Evolutionary conservation across 2,329 filamentous ascomycete genomes (phyloP), one percentile per base, ranked within the genome.

Genomic region (Paraphoma sp.): DNA sequence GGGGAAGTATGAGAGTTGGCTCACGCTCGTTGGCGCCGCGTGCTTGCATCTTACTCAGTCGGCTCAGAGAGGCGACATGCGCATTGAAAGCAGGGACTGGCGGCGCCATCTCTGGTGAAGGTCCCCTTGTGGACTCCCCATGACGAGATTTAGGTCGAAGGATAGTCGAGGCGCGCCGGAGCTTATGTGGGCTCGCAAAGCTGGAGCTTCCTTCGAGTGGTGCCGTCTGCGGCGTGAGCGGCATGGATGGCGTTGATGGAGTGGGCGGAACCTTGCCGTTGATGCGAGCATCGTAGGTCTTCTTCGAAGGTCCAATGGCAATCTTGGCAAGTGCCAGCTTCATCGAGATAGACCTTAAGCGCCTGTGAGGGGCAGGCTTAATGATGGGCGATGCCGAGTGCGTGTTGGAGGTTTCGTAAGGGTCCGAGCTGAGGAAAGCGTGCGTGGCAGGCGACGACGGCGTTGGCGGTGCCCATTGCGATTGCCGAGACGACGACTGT

Each of bases 381-480:
- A 72, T 70, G 47, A 74, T 71, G 17, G 73, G 72, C 6, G 72
- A 74, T 6, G 71, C 63, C 1, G 71, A 65, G 41, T 60, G 65
- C 10, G 63, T 67, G 14, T 59, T 71, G 2, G 69, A 60, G 50
- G 62, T 74, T 31, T 73, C 75, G 57, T 73, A 77, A 8, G 75
- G 75, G 48, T 77, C 75, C 8, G 72, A 75, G 51, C 64, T 74
- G 45, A 77, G 70, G 60, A 77, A 77, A n/a, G 73, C 63, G 28
- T 74, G 72, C 3, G 70, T 56, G 14, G 57, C 70, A 8, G 73
- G 70, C 1, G 74, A 68, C 16, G 53, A 45, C 18, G 73, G 73
- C 7, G 73, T 71, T 11, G 71, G 66, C 2, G 73, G 68, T 7
- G 60, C 47, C 41, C 65, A 57, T 28, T 67, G 60, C 6, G 66